phyloP scores from a whole-genome alignment of 345 rosid species.

The Eucalyptus regnans region DNA sequence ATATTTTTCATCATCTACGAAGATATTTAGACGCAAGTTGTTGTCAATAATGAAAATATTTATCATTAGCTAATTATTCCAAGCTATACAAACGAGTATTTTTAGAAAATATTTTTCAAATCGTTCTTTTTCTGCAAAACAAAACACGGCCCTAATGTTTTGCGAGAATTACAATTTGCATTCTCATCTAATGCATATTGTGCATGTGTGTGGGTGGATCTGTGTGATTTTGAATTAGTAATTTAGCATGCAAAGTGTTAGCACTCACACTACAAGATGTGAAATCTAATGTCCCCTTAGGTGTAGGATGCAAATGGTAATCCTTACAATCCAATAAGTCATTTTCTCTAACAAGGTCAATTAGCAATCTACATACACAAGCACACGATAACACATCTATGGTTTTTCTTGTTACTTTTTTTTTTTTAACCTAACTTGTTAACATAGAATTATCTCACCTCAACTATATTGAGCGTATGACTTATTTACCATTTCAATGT shows the following conservation, averaged over 20 bases:
- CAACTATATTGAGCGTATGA: not conserved
- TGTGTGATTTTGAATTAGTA: not conserved
- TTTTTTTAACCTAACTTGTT: not conserved
- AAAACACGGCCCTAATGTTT: not conserved
- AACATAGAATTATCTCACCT: not conserved
- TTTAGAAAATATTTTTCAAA: not conserved
- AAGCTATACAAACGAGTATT: not conserved
- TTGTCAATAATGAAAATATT: too few species aligned
- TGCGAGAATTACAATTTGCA: not conserved
- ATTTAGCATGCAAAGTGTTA: not conserved
- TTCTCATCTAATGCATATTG: not conserved
- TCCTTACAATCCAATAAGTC: not conserved
- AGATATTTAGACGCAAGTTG: too few species aligned
- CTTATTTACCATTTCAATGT: not conserved
- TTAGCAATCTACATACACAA: not conserved
- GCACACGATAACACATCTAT: not conserved
- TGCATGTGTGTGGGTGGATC: not conserved
- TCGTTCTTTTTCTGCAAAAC: not conserved
- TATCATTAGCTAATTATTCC: too few species aligned
- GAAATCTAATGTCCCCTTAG: not conserved
- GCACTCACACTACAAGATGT: not conserved
- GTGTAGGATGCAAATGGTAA: not conserved
- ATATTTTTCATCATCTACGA: too few species aligned
- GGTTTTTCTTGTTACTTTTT: not conserved
- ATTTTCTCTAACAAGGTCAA: not conserved